Evolutionary conservation across 1,284 basidiomycete species (phyloP), one percentile per base, ranked within the genome.

Genomic region (Ustilago nuda): DNA sequence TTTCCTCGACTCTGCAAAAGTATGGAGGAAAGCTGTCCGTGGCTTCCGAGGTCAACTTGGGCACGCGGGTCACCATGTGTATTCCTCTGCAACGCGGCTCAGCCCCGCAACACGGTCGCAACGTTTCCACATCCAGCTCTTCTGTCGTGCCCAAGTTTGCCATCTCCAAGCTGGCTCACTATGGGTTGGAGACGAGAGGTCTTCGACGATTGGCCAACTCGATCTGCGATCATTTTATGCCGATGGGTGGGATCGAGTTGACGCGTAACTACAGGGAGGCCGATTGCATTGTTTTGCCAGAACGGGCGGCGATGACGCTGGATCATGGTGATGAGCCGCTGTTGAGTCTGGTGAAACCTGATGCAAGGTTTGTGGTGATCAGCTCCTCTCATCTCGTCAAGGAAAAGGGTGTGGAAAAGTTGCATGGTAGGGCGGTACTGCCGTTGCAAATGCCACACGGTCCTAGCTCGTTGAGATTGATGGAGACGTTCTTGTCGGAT

Each of bases 361-460:
- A 59, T 17, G 66, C 66, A 3, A 56, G 69, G n/a, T 66, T 76
- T 45, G 63, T 76, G 7, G n/a, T 63, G 13, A 61, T 76, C 45
- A 56, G 50, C 33, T 54, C 60, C 13, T 58, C 68, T 50, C 68
- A 65, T 19, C 9, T 64, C 9, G 17, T 64, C 11, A 19, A 23
- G 27, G 62, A 62, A 13, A 53, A 50, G 30, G 62, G 57, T 6
- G 17, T 72, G 4, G 66, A 66, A 46, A 60, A 60, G 46, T 43
- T 74, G 27, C 63, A 74, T 23, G 64, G 66, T n/a, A 63, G 66
- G 8, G 58, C 67, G 15, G 59, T 72, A 53, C 54, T 72, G 39
- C 69, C 72, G 4, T 61, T 81, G 56, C 50, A 43, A 27, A 66
- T 74, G 68, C 80, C 80, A 9, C 79, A 80, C 39, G 80, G 80